Conservation (phyloP, 331 rosid genomes). For the Pyracantha coccinea region DNA sequence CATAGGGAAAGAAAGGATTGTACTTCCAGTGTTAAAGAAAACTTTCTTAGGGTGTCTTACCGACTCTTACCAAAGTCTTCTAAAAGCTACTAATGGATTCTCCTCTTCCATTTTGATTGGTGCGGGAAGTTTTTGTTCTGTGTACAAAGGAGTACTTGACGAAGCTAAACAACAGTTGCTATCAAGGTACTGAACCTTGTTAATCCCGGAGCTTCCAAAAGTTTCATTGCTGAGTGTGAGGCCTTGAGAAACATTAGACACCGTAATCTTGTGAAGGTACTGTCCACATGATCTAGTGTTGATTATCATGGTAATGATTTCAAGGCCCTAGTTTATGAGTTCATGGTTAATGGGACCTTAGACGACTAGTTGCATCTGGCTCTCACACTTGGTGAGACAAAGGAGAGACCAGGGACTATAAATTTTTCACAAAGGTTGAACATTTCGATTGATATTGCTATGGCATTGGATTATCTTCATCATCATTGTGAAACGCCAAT, state of each 20-base stretch:
- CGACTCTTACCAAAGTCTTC: slow-evolving; percentile 1
- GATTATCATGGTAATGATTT: slow-evolving; percentile 7
- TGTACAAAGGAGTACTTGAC: not conserved
- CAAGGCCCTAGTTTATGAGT: slow-evolving; percentile 14
- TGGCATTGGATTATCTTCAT: slow-evolving; percentile 14
- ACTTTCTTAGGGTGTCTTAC: not conserved
- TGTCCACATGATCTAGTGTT: slow-evolving; percentile 5
- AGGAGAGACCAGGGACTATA: not conserved
- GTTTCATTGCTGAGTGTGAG: not conserved
- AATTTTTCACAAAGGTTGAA: not conserved
- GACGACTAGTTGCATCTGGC: slow-evolving; percentile 2
- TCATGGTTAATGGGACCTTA: slow-evolving; percentile 5
- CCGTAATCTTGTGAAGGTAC: not conserved
- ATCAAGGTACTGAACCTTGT: slow-evolving; percentile 14
- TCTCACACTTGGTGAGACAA: not conserved
- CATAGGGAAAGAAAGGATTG: not conserved
- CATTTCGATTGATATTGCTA: slow-evolving; percentile 8
- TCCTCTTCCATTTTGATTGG: slow-evolving; percentile 10
- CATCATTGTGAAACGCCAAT: not conserved
- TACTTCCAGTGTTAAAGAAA: not conserved
- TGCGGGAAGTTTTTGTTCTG: slow-evolving; percentile 12
- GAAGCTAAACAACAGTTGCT: not conserved
- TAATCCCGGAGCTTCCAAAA: not conserved
- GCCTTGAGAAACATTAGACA: slow-evolving; percentile 3
- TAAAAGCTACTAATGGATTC: slow-evolving; percentile 11